Evolutionary conservation across 2,329 filamentous ascomycete species (phyloP).

Genomic region (Mycocentrospora acerina): DNA sequence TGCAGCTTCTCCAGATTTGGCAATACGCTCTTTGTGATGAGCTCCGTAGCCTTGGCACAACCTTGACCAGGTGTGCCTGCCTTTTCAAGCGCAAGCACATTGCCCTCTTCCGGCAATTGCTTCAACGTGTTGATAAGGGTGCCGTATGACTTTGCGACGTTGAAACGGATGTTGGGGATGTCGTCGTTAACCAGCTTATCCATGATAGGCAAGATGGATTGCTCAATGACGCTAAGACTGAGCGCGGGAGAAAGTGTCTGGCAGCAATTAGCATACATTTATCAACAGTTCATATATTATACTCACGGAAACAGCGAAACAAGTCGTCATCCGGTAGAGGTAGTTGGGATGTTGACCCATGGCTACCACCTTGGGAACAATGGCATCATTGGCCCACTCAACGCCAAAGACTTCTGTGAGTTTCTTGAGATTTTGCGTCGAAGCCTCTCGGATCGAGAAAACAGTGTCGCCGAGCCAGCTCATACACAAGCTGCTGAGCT

Average conservation of each 20-base stretch:
- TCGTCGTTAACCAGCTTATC: slow-evolving; percentile 91
- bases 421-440: slow-evolving; percentile 97
- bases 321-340: slow-evolving; percentile 99
- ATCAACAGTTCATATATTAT: background rate
- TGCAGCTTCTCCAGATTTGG: slow-evolving; percentile 93
- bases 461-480: slow-evolving; percentile 97
- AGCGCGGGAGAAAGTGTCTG: slow-evolving; percentile 93
- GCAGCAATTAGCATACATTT: slow-evolving; percentile 10
- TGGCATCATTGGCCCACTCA: slow-evolving; percentile 94
- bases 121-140: slow-evolving; percentile 89
- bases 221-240: slow-evolving; percentile 87
- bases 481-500: slow-evolving; percentile 94
- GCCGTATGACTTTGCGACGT: slow-evolving; percentile 96
- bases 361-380: slow-evolving; percentile 97
- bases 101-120: slow-evolving; percentile 84
- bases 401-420: slow-evolving; percentile 98
- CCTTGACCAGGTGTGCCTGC: slow-evolving; percentile 60
- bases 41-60: slow-evolving; percentile 71
- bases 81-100: slow-evolving; percentile 82
- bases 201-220: slow-evolving; percentile 92
- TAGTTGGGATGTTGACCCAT: slow-evolving; percentile 99
- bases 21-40: slow-evolving; percentile 83
- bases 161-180: slow-evolving; percentile 99
- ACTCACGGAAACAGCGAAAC: slow-evolving; percentile 95
- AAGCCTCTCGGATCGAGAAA: slow-evolving; percentile 96